Conservation (phyloP, 176 grass and related monocot genomes). For the Coix lacrymajobi region DNA sequence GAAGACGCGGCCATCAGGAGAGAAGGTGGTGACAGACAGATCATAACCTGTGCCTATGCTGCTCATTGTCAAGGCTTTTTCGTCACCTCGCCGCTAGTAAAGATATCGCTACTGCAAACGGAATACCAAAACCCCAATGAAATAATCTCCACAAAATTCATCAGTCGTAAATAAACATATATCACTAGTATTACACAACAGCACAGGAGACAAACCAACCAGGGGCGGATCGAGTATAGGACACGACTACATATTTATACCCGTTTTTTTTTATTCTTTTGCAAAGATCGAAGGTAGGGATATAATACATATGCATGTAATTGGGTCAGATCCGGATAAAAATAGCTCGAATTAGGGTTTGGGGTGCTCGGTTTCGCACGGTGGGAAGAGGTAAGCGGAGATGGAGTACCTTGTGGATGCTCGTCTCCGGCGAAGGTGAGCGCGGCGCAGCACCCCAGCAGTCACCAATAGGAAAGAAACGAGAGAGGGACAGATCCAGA, state of each 20-base stretch:
- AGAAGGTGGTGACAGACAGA: slow-evolving; percentile 92
- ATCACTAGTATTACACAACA: background rate
- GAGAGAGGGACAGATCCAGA: background rate
- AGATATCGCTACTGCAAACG: background rate
- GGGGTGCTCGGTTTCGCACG: background rate
- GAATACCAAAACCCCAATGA: background rate
- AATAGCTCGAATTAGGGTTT: background rate
- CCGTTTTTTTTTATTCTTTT: background rate
- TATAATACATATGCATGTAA: background rate
- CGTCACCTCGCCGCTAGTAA: background rate
- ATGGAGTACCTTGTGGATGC: background rate
- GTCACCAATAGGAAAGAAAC: background rate
- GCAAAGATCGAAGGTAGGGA: background rate
- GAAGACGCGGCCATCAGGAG: slow-evolving; percentile 78
- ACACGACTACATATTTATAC: background rate
- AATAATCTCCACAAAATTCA: background rate
- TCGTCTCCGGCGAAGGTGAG: background rate
- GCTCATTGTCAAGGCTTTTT: slow-evolving; percentile 41
- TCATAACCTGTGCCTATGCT: slow-evolving; percentile 95
- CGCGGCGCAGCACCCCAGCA: background rate
- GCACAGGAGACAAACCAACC: background rate
- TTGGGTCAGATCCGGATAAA: background rate
- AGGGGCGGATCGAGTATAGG: background rate
- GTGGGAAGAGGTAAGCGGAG: background rate
- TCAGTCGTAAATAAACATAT: background rate